Evolutionary conservation across 2,329 filamentous ascomycete species (phyloP), one percentile per base, ranked within the genome.

Genomic region (Helminthosporium solani): DNA sequence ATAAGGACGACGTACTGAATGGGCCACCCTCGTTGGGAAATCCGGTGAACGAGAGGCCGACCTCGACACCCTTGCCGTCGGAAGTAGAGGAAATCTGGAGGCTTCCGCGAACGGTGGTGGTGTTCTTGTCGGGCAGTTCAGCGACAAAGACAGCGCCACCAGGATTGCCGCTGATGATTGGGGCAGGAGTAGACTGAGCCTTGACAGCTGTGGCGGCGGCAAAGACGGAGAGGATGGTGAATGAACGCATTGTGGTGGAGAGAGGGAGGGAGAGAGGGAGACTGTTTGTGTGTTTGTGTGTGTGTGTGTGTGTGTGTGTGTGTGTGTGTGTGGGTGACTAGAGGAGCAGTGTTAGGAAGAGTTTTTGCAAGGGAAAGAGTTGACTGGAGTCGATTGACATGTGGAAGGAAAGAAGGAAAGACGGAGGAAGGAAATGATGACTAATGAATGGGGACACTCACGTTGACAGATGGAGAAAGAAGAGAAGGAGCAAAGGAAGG

Each of bases 21-120:
- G 73, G 74, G 27, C 73, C 73, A 19, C 71, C 72, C 38, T 64
- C 58, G 12, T 53, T 44, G 15, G 74, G 74, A 15, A 77, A 61
- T 38, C 70, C 70, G 41, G 58, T 54, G 48, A 77, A 53, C 42
- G 65, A 66, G 49, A 77, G 55, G 30, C 64, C 55, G 45, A 77
- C 69, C 42, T 64, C 55, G 43, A 73, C 70, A 28, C 73, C 74
- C 21, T 61, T 65, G 42, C 70, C 73, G 41, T 68, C 60, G 15
- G 62, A 47, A 7, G 51, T 57, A 5, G 68, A 60, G 28, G 56
- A 53, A 30, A 68, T 66, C 34, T 60, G 53, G 30, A 75, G 56
- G 27, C 59, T 60, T 42, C 71, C 73, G 33, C 56, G 53, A 12
- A 73, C 58, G n/a, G 56, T 37, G 44, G 50, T 70, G 40, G 60